Evolutionary conservation across 768 basidiomycete species (phyloP), one percentile per base, ranked within the genome.

Genomic region (Boletus vinaceobasis): DNA sequence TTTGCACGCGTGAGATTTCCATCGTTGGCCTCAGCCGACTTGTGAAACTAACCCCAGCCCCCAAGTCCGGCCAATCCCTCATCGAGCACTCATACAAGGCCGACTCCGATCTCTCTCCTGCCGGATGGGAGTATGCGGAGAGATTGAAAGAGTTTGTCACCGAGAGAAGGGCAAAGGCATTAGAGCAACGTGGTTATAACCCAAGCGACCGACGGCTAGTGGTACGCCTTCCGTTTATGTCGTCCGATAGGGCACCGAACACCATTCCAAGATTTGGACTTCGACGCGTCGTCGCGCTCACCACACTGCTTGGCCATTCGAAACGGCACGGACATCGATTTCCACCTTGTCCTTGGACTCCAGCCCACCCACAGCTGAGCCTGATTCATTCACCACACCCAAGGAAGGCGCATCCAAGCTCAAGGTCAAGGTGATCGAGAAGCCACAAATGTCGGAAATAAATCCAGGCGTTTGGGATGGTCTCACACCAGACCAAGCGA

Each of bases 31-130:
- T 38, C 29, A 39, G n/a, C 4, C 14, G 39, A 15, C 19, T 31
- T 26, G 29, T n/a, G 13, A 47, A 44, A 15, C 45, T 57, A n/a
- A 54, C 23, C 6, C 29, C 8, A 6, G 23, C 38, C 13, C 15
- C 7, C 39, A 62, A 97, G 94, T 96, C 95, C 17, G 97, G 97
- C n/a, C 94, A 95, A 79, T 96, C 93, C 13, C 78, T 98, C 54
- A 94, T 98, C 62, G 97, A 99, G 69, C 97, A 98, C 68, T 98
- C 96, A 6, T 98, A 95, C 79, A 96, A 95, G 74, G 95, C 97
- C 36, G 97, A 99, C 66, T 93, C 95, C 2, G 96, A 98, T 70
- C 81, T 99, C 10, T 97, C 95, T 2, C 89, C 91, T 3, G 87
- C 86, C 1, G 97, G 97, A 3, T 93, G 93, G 91, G 94, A 97